Percentiles rank a stretch among this genome's conserved stretches.
Conservation (phyloP, 1,139 yeast species). For the Pichia sp. region DNA sequence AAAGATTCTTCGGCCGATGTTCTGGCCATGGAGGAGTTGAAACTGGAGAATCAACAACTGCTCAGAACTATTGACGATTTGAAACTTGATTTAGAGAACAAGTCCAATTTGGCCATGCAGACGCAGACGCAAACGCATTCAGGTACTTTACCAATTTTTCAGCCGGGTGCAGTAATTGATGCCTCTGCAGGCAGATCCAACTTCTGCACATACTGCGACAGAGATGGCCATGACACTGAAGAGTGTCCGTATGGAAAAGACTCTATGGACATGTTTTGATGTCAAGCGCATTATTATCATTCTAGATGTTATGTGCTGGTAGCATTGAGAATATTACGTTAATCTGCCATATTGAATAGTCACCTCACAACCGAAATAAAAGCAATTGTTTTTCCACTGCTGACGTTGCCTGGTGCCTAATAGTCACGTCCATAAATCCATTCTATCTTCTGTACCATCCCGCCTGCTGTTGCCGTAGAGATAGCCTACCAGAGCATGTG, state of each 20-base stretch:
- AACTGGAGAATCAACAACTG: slow-evolving; percentile 5
- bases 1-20: slow-evolving; percentile 1
- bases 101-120: neutral
- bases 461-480: too few species aligned
- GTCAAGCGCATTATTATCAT: too few species aligned
- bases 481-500: too few species aligned
- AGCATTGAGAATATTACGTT: too few species aligned
- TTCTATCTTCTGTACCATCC: too few species aligned
- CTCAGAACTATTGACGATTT: slow-evolving; percentile 21
- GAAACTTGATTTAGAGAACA: slow-evolving; percentile 8
- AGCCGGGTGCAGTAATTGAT: slow-evolving; percentile 44
- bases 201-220: slow-evolving; percentile 93
- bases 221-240: slow-evolving; percentile 77
- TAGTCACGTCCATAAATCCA: too few species aligned
- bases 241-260: slow-evolving; percentile 83
- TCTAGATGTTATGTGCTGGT: too few species aligned
- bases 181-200: slow-evolving; percentile 65
- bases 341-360: too few species aligned
- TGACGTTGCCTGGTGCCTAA: too few species aligned
- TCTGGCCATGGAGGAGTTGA: neutral
- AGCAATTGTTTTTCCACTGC: too few species aligned
- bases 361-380: too few species aligned
- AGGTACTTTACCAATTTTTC: slow-evolving; percentile 23
- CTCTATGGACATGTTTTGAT: slow-evolving; percentile 8
- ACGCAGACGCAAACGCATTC: neutral